These are phyloP conservation scores for Cystobasidium slooffiae DNA, from an alignment of 1,284 basidiomycete genomes.

Conservation along the genomic window DNA sequence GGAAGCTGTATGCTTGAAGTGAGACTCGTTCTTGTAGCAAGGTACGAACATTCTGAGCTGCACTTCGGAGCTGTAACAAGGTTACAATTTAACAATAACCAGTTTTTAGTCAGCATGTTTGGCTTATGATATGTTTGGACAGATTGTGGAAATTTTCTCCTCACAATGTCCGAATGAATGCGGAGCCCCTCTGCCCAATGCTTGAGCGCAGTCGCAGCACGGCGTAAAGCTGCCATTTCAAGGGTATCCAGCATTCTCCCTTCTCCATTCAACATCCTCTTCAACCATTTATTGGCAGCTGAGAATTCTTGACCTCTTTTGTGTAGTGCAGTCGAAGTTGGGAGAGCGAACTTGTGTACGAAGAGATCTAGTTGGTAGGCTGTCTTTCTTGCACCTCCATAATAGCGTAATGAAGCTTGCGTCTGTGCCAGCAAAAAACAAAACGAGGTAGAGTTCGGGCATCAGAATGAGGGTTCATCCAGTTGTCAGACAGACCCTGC, in stretches of 20 bases:
- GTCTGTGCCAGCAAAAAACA: slow-evolving; percentile 14
- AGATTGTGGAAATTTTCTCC: background rate
- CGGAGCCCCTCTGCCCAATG: slow-evolving; percentile 29
- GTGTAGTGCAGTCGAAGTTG: slow-evolving; percentile 43
- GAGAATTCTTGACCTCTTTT: slow-evolving; percentile 41
- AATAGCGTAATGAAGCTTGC: slow-evolving; percentile 33
- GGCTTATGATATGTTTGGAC: background rate
- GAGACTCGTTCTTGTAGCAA: slow-evolving; percentile 24
- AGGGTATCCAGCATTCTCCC: slow-evolving; percentile 27
- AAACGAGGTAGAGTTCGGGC: background rate
- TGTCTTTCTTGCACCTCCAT: slow-evolving; percentile 42
- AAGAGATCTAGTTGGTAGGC: slow-evolving; percentile 42
- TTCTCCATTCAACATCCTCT: slow-evolving; percentile 37
- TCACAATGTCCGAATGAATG: slow-evolving; percentile 38
- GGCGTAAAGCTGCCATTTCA: slow-evolving; percentile 33
- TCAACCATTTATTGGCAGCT: slow-evolving; percentile 41
- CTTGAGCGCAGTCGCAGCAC: slow-evolving; percentile 22
- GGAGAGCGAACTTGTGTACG: slow-evolving; percentile 42
- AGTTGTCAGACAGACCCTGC: background rate
- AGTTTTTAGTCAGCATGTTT: background rate
- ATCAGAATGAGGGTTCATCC: background rate
- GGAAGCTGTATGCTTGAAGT: slow-evolving; percentile 40
- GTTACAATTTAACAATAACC: background rate
- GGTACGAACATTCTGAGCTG: slow-evolving; percentile 4
- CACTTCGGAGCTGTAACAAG: slow-evolving; percentile 12